A percentile compares a stretch with the other conserved stretches of the same genome.
These are phyloP conservation scores for Nicotiana benthamiana DNA, from an alignment of 257 asterid genomes.

Conservation along the genomic window DNA sequence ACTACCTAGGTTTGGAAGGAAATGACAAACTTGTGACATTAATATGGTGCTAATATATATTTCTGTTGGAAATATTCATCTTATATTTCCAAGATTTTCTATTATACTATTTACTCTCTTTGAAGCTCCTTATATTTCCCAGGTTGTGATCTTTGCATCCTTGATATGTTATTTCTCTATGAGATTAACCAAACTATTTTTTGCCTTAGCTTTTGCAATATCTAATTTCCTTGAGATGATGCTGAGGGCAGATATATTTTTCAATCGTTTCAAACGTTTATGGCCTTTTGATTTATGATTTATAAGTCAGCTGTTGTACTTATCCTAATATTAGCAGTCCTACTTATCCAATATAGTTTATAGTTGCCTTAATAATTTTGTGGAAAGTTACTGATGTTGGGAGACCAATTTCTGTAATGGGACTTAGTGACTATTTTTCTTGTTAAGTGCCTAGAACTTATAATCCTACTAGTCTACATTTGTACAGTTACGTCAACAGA, in stretches of 20 bases:
- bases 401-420: not conserved
- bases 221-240: not conserved
- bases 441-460: not conserved
- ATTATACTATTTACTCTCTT: not conserved
- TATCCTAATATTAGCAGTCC: not conserved
- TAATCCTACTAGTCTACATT: not conserved
- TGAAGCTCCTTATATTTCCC: not conserved
- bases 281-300: not conserved
- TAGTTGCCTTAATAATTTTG: not conserved
- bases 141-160: not conserved
- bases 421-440: not conserved
- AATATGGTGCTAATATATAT: not conserved
- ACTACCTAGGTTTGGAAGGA: not conserved
- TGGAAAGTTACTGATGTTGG: not conserved
- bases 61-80: not conserved
- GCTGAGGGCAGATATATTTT: not conserved
- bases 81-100: not conserved
- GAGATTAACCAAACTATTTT: not conserved
- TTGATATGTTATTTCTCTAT: not conserved
- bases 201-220: not conserved
- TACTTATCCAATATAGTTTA: not conserved
- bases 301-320: not conserved
- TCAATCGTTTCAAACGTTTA: not conserved
- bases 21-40: not conserved
- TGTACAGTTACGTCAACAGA: not conserved